Evolutionary conservation across 768 basidiomycete genomes (phyloP).

Genomic region (Floccularia luteovirens): DNA sequence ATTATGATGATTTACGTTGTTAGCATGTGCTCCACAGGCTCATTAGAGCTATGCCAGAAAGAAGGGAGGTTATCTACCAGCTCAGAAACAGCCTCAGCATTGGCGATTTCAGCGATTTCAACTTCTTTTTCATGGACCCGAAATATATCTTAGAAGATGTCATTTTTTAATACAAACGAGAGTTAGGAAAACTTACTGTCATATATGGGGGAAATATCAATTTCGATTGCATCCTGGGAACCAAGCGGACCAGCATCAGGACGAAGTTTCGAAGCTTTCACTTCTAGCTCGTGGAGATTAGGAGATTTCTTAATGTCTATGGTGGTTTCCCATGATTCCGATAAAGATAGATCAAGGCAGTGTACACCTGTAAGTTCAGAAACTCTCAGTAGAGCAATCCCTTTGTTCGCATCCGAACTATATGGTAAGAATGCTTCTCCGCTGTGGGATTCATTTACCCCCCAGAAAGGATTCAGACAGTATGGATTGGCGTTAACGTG

Average conservation of each 20-base stretch:
- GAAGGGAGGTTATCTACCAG: constrained; percentile 44
- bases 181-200: constrained; percentile 32
- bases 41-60: constrained; percentile 48
- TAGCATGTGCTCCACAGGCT: constrained; percentile 42
- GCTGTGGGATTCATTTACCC: constrained; percentile 13
- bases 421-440: constrained; percentile 27
- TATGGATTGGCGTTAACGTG: constrained; percentile 38
- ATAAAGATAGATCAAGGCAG: constrained; percentile 28
- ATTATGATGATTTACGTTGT: constrained; percentile 41
- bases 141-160: constrained; percentile 30
- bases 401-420: constrained; percentile 14
- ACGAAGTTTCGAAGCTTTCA: constrained; percentile 13
- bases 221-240: constrained; percentile 31
- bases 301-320: constrained; percentile 27
- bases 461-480: constrained; percentile 23
- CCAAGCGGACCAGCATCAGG: constrained; percentile 37
- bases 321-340: constrained; percentile 7
- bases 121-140: constrained; percentile 14
- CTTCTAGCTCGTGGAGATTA: constrained; percentile 29
- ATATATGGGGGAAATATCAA: constrained; percentile 47
- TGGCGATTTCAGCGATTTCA: constrained; percentile 22
- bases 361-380: constrained; percentile 39
- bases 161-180: constrained; percentile 1
- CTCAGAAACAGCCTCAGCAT: constrained; percentile 34
- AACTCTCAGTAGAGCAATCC: constrained; percentile 29